Evolutionary conservation across 345 rosid genomes (phyloP).

Genomic region (Sonneratia alba): DNA sequence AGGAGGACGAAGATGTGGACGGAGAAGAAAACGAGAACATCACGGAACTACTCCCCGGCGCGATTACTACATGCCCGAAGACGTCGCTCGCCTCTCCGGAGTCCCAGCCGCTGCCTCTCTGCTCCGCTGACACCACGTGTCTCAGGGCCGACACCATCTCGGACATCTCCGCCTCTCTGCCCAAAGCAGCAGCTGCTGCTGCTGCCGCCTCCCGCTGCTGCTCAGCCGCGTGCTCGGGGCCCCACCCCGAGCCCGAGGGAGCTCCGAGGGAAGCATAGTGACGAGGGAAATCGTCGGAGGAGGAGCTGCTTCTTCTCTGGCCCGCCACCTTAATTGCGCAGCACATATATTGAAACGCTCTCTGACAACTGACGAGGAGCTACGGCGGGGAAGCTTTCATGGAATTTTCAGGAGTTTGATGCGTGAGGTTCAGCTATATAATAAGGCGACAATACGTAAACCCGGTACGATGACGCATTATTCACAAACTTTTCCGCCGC

Average conservation of each 20-base stretch:
- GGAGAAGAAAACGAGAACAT: slow-evolving; percentile 1
- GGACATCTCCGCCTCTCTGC: slow-evolving; percentile 7
- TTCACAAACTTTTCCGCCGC: too few species aligned
- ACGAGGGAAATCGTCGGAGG: slow-evolving; percentile 9
- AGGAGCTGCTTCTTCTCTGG: slow-evolving; percentile 12
- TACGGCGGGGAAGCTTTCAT: too few species aligned
- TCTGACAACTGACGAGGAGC: too few species aligned
- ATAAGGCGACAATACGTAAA: too few species aligned
- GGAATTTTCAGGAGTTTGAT: too few species aligned
- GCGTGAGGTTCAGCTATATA: too few species aligned
- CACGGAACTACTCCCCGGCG: neutral
- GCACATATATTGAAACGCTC: slow-evolving; percentile 10
- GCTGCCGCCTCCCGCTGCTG: neutral
- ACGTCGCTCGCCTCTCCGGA: neutral
- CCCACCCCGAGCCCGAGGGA: slow-evolving; percentile 1
- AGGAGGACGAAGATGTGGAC: neutral
- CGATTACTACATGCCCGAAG: neutral
- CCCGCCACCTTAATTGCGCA: slow-evolving; percentile 31
- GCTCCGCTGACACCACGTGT: slow-evolving; percentile 10
- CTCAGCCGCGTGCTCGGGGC: neutral
- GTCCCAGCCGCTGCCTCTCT: slow-evolving; percentile 1
- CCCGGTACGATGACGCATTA: too few species aligned
- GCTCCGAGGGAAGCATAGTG: neutral
- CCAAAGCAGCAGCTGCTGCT: neutral
- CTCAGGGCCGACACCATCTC: slow-evolving; percentile 15